Percentiles rank a stretch among this genome's conserved stretches.
Evolutionary conservation across 1,284 basidiomycete genomes (phyloP).

Genomic region (Uromyces viciae-fabae): DNA sequence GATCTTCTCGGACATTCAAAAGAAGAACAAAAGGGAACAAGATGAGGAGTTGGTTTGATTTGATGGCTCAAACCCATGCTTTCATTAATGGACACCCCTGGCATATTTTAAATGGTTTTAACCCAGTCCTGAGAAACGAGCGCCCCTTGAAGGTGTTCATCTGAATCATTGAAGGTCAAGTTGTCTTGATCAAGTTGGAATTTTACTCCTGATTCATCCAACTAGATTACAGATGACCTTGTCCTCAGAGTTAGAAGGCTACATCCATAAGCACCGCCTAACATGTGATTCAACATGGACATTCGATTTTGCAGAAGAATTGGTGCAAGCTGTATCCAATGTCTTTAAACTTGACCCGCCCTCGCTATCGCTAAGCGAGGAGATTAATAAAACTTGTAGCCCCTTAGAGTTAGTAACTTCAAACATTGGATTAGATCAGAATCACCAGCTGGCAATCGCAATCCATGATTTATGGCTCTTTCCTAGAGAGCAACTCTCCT

Average conservation of each 20-base stretch:
- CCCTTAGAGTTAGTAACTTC: neutral
- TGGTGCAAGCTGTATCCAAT: neutral
- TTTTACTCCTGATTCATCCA: neutral
- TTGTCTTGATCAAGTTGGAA: neutral
- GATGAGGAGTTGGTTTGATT: too few species aligned
- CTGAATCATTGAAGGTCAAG: too few species aligned
- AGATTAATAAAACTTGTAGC: conserved; percentile 8
- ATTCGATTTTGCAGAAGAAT: conserved; percentile 29
- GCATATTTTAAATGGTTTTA: too few species aligned
- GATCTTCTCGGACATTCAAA: too few species aligned
- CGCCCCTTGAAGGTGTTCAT: too few species aligned
- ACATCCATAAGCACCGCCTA: conserved; percentile 7
- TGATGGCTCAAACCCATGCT: too few species aligned
- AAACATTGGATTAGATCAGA: neutral
- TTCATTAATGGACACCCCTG: too few species aligned
- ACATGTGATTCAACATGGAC: conserved; percentile 34
- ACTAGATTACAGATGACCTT: conserved; percentile 6
- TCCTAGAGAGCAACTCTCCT: neutral
- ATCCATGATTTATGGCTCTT: neutral
- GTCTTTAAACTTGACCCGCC: neutral
- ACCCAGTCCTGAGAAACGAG: too few species aligned
- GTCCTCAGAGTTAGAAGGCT: neutral
- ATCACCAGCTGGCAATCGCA: neutral
- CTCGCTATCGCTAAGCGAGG: conserved; percentile 14
- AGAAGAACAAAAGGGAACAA: too few species aligned